These are phyloP conservation scores for Xylaria bambusicola DNA, from an alignment of 495 filamentous ascomycete species.

Conservation along the genomic window DNA sequence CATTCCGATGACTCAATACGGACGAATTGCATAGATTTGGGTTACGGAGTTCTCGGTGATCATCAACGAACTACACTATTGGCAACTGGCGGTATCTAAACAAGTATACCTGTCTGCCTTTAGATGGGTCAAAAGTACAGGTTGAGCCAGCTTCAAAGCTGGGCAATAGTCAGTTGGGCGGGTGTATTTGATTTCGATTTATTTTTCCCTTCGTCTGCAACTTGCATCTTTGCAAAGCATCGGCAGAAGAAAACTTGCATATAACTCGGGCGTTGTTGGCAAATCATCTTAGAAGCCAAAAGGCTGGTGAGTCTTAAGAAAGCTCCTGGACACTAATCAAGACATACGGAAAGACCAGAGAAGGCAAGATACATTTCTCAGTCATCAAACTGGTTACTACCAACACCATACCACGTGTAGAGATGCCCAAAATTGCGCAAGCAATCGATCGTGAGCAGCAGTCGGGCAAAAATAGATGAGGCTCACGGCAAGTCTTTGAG, in stretches of 20 bases:
- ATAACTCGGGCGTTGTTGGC: slow-evolving; percentile 38
- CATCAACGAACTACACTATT: neutral
- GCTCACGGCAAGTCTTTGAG: slow-evolving; percentile 1
- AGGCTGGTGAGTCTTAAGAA: slow-evolving; percentile 9
- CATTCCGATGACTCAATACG: slow-evolving; percentile 11
- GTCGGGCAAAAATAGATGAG: slow-evolving; percentile 8
- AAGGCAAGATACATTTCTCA: slow-evolving; percentile 1
- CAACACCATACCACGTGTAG: neutral
- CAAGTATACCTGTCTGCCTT: slow-evolving; percentile 16
- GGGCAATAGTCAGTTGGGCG: neutral
- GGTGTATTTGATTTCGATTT: slow-evolving; percentile 9
- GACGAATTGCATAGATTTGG: slow-evolving; percentile 34
- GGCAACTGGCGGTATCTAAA: slow-evolving; percentile 6
- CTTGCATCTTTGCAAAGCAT: slow-evolving; percentile 6
- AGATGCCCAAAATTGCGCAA: slow-evolving; percentile 1
- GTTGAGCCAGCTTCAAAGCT: neutral
- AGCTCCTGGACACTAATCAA: slow-evolving; percentile 16
- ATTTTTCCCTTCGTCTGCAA: neutral
- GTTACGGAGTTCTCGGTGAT: slow-evolving; percentile 33
- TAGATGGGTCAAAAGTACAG: neutral
- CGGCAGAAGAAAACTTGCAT: slow-evolving; percentile 31
- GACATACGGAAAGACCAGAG: slow-evolving; percentile 12
- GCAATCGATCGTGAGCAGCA: neutral
- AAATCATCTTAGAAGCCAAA: slow-evolving; percentile 31
- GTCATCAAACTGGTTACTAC: neutral